Base-by-base conservation (phyloP, 164 flowering plant genomes). In the Chimonanthus praecox region DNA sequence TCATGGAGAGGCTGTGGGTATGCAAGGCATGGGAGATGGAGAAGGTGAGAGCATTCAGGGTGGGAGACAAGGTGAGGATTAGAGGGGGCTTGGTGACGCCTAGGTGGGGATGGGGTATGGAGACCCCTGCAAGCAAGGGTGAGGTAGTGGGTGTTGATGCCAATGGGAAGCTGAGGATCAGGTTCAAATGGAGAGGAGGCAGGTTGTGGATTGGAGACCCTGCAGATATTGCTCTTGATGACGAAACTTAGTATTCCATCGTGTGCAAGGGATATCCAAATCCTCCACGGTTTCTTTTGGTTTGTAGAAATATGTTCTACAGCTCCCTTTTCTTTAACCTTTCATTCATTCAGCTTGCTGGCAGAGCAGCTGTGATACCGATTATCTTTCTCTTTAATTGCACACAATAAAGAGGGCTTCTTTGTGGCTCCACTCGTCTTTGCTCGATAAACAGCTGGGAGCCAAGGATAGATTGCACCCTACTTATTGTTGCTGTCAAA, bases 81-180 rank as follows among this genome's bases (percentile, higher is more conserved):
- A 85, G 82, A 84, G 87, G 84, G 16, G 94, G 97, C 58, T 71
- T 95, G 74, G 94, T 85, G 58, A 72, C 88, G 3, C 99, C 99
- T 11, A 81, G 99, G 65, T 93, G 97, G 97, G 99, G 92, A 0
- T 95, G 98, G 99, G 99, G 99, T 45, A 95, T 95, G 99, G 99
- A 93, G 82, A 95, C 99, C 2, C 88, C 89, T 75, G 91, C 97
- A 0, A 95, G 98, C 81, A 92, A 80, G 65, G 99, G 99, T 4
- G 73, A 85, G 71, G 88, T 93, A 6, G 94, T 89, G 4, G 97
- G 98, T 2, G 99, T 95, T 4, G 98, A 95, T 78, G 99, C 98
- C 33, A 95, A 93, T 74, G 99, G 98, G 67, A 93, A 92, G 81
- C 77, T 95, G 46, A 83, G 98, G 79, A 92, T 95, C 33, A 90